These are phyloP conservation scores for Anthostomella pinea DNA, from an alignment of 2,329 filamentous ascomycete species.

Conservation along the genomic window DNA sequence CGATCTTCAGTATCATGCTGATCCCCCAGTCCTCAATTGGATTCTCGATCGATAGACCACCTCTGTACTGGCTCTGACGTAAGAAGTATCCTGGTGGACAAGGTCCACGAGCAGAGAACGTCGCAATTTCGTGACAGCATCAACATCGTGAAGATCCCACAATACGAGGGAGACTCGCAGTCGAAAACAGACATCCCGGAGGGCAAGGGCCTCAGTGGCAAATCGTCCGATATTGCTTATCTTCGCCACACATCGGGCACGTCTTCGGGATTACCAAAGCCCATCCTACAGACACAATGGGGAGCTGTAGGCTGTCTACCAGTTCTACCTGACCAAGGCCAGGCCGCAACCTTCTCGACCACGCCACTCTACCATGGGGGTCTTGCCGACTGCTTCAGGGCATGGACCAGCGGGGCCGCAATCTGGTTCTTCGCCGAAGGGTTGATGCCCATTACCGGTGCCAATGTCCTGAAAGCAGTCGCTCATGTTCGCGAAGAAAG, in stretches of 20 bases:
- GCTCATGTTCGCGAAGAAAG: constrained; percentile 30
- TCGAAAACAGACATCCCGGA: neutral
- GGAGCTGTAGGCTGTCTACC: constrained; percentile 55
- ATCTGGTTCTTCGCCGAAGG: constrained; percentile 63
- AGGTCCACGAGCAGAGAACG: constrained; percentile 13
- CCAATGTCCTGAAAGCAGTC: constrained; percentile 50
- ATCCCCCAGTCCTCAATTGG: constrained; percentile 42
- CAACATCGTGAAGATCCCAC: constrained; percentile 14
- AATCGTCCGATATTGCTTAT: constrained; percentile 46
- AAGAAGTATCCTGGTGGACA: constrained; percentile 44
- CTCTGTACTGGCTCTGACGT: constrained; percentile 48
- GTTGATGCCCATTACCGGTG: constrained; percentile 52
- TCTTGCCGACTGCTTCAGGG: constrained; percentile 58
- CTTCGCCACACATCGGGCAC: constrained; percentile 64
- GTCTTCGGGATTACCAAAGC: constrained; percentile 60
- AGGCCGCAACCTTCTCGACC: constrained; percentile 57
- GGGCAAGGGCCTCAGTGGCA: too few species aligned
- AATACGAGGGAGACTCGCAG: constrained; percentile 3
- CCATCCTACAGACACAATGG: constrained; percentile 56
- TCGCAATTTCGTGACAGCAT: constrained; percentile 10
- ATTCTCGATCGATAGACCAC: constrained; percentile 45
- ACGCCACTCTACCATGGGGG: constrained; percentile 67
- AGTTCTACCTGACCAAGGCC: constrained; percentile 34
- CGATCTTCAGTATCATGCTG: neutral
- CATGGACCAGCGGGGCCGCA: constrained; percentile 57